phyloP scores from a whole-genome alignment of 1,284 basidiomycete genomes.

The Ganoderma lingzhi region DNA sequence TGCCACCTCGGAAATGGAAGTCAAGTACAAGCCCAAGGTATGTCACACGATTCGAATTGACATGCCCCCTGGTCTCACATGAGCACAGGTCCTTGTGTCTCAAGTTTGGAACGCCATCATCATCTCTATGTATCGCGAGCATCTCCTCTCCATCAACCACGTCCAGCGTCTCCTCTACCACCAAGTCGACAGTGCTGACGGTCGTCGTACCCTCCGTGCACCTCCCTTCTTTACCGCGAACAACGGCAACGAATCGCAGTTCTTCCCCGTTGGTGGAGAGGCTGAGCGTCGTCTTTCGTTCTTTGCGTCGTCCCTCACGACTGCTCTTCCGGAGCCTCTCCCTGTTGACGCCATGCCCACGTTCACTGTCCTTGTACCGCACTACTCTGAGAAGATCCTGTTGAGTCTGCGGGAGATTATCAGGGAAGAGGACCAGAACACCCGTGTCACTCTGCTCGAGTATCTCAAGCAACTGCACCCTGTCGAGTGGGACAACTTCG shows the following conservation, averaged over 20 bases:
- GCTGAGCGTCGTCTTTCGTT: constrained; percentile 97
- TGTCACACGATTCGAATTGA: constrained; percentile 24
- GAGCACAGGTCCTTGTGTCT: constrained; percentile 83
- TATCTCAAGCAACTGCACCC: constrained; percentile 99
- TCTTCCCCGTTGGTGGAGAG: constrained; percentile 94
- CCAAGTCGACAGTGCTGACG: constrained; percentile 88
- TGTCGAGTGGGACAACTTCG: constrained; percentile 99
- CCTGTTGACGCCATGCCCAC: constrained; percentile 98
- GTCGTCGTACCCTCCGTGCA: constrained; percentile 89
- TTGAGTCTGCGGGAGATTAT: constrained; percentile 96
- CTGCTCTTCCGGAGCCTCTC: constrained; percentile 90
- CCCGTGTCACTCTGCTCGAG: constrained; percentile 93
- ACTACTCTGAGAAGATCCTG: constrained; percentile 97
- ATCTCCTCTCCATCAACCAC: constrained; percentile 93
- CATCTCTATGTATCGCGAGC: constrained; percentile 98
- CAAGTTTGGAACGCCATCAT: constrained; percentile 99
- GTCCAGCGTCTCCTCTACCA: constrained; percentile 95
- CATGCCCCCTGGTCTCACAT: constrained; percentile 14
- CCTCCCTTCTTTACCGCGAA: constrained; percentile 97
- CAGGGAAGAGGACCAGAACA: constrained; percentile 95
- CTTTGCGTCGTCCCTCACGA: constrained; percentile 95
- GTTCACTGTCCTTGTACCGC: constrained; percentile 95
- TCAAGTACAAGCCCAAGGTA: constrained; percentile 97
- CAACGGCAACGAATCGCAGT: constrained; percentile 80
- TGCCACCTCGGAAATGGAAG: constrained; percentile 94